Conservation (phyloP, 208 protist species). For the Tritrichomonas musculus region DNA sequence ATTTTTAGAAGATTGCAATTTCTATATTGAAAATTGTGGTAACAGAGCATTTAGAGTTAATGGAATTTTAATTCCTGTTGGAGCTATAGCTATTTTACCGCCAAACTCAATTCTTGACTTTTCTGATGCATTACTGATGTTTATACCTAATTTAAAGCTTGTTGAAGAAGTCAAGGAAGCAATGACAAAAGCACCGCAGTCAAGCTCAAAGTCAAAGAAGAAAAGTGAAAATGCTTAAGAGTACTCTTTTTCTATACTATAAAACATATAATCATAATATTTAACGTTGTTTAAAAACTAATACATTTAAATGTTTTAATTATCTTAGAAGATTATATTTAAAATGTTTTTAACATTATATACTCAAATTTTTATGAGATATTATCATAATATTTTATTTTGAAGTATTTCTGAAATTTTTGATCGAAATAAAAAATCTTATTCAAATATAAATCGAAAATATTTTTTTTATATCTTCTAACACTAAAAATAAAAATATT, state of each 20-base stretch:
- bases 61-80: neutral
- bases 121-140: neutral
- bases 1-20: slow-evolving; percentile 11
- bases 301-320: too few relatives aligned
- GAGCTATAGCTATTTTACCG: neutral
- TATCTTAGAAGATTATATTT: too few relatives aligned
- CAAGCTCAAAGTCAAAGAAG: too few relatives aligned
- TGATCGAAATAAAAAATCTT: neutral
- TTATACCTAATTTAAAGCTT: slow-evolving; percentile 2
- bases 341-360: too few relatives aligned
- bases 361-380: neutral
- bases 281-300: too few relatives aligned
- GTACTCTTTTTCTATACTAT: neutral
- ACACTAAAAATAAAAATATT: neutral
- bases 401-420: neutral
- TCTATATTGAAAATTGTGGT: neutral
- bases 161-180: neutral
- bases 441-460: neutral
- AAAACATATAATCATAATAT: too few relatives aligned
- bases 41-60: neutral
- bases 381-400: neutral
- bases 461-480: neutral
- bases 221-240: neutral
- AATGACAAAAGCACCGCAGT: neutral
- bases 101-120: neutral